Conservation (phyloP, 1,284 basidiomycete species). For the Garcileccinum viscosum region DNA sequence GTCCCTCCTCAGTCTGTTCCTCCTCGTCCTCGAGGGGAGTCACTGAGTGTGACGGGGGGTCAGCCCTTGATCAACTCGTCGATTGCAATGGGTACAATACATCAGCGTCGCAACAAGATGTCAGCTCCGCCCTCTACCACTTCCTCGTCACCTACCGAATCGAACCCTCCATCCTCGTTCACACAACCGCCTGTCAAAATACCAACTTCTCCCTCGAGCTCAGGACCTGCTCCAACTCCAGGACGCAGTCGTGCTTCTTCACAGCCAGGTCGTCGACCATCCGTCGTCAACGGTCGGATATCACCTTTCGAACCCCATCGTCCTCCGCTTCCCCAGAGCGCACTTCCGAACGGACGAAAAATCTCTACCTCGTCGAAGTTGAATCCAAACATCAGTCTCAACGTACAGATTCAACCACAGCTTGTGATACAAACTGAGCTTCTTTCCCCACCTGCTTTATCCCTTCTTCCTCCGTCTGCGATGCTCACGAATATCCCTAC, state of each 20-base stretch:
- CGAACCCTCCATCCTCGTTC: slow-evolving; percentile 53
- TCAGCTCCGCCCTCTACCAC: slow-evolving; percentile 59
- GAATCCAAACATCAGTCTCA: slow-evolving; percentile 49
- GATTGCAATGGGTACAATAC: slow-evolving; percentile 69
- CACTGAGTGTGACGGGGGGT: slow-evolving; percentile 32
- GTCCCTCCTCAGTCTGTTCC: slow-evolving; percentile 44
- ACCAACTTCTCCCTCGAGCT: slow-evolving; percentile 50
- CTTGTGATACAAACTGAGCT: slow-evolving; percentile 61
- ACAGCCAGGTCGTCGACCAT: slow-evolving; percentile 70
- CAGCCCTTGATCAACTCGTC: slow-evolving; percentile 62
- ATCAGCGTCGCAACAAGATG: slow-evolving; percentile 68
- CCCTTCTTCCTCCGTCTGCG: slow-evolving; percentile 59
- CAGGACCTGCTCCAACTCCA: slow-evolving; percentile 32
- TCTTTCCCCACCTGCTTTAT: slow-evolving; percentile 46
- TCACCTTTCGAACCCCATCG: slow-evolving; percentile 52
- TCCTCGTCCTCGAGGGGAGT: slow-evolving; percentile 55
- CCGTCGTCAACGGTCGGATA: slow-evolving; percentile 53
- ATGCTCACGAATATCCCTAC: slow-evolving; percentile 63
- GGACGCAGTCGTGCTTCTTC: slow-evolving; percentile 70
- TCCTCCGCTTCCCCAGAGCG: slow-evolving; percentile 56
- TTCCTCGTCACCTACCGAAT: slow-evolving; percentile 66
- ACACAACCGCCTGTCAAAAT: slow-evolving; percentile 46
- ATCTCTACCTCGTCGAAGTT: slow-evolving; percentile 65
- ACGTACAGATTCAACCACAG: slow-evolving; percentile 46
- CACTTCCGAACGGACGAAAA: slow-evolving; percentile 56